These are phyloP conservation scores for Plantago major DNA, from an alignment of 257 asterid genomes.

Conservation along the genomic window DNA sequence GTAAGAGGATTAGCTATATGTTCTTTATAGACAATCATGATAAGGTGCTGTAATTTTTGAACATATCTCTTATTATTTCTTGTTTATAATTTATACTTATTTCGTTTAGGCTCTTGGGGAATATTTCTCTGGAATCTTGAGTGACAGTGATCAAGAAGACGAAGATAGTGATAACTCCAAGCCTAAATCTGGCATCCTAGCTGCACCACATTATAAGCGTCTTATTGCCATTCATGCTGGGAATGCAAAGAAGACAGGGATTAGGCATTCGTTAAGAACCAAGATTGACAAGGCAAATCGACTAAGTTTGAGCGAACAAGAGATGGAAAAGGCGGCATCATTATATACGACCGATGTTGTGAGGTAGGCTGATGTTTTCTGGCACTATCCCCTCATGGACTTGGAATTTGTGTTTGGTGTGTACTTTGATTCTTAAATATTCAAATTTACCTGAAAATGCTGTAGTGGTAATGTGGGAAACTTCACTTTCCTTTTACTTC, in stretches of 20 bases:
- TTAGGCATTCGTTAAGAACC: conserved; percentile 51
- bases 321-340: conserved; percentile 65
- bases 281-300: conserved; percentile 55
- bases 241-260: conserved; percentile 71
- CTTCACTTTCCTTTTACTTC: too few relatives aligned
- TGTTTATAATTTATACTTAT: too few relatives aligned
- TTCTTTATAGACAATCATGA: conserved; percentile 2
- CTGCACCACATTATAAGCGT: conserved; percentile 59
- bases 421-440: neutral
- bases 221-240: conserved; percentile 92
- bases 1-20: conserved; percentile 21
- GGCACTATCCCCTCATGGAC: neutral
- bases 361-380: conserved; percentile 37
- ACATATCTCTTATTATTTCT: too few relatives aligned
- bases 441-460: too few relatives aligned
- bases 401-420: neutral
- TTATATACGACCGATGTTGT: conserved; percentile 47
- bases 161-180: conserved; percentile 30
- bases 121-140: conserved; percentile 24
- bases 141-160: conserved; percentile 41
- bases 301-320: conserved; percentile 80
- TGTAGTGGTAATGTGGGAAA: too few relatives aligned
- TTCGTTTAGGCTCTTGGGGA: too few relatives aligned
- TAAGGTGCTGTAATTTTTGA: conserved; percentile 8
- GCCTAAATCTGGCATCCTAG: conserved; percentile 34